Evolutionary conservation across 2,329 filamentous ascomycete species (phyloP).

Genomic region (Claviceps monticola): DNA sequence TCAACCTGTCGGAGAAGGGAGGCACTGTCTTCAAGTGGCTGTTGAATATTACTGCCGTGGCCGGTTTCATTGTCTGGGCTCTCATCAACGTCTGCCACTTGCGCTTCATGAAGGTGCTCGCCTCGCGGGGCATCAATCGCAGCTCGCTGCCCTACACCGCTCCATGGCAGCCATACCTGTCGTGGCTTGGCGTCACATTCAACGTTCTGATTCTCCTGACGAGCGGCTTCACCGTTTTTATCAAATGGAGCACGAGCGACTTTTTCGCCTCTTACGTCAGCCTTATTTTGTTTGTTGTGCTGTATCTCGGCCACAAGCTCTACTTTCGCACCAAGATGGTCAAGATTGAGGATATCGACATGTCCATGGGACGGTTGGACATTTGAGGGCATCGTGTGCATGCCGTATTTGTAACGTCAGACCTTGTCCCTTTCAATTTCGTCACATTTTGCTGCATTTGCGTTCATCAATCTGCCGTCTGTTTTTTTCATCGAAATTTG

Average conservation of each 20-base stretch:
- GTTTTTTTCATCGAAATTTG: too few relatives aligned
- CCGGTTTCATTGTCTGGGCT: conserved; percentile 57
- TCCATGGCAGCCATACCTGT: conserved; percentile 47
- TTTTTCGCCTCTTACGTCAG: conserved; percentile 55
- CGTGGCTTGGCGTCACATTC: conserved; percentile 53
- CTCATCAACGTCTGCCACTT: conserved; percentile 52
- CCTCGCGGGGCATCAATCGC: conserved; percentile 41
- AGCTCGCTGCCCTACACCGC: conserved; percentile 46
- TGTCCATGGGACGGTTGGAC: conserved; percentile 9
- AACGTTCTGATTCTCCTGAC: conserved; percentile 51
- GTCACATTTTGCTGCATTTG: too few relatives aligned
- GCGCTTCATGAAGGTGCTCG: conserved; percentile 48
- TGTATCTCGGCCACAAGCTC: conserved; percentile 49
- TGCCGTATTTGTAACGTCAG: not conserved
- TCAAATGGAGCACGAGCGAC: conserved; percentile 42
- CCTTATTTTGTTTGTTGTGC: conserved; percentile 45
- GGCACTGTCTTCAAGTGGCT: conserved; percentile 57
- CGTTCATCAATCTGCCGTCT: too few relatives aligned
- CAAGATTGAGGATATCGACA: conserved; percentile 22
- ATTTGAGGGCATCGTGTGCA: not conserved
- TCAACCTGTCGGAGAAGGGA: conserved; percentile 48
- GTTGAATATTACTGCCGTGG: conserved; percentile 54
- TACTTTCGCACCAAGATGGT: conserved; percentile 25
- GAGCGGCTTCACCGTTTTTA: conserved; percentile 56
- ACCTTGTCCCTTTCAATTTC: too few relatives aligned